Percentiles rank a stretch among this genome's conserved stretches.
phyloP scores from a whole-genome alignment of 768 basidiomycete species.

The Lentinula detonsa region DNA sequence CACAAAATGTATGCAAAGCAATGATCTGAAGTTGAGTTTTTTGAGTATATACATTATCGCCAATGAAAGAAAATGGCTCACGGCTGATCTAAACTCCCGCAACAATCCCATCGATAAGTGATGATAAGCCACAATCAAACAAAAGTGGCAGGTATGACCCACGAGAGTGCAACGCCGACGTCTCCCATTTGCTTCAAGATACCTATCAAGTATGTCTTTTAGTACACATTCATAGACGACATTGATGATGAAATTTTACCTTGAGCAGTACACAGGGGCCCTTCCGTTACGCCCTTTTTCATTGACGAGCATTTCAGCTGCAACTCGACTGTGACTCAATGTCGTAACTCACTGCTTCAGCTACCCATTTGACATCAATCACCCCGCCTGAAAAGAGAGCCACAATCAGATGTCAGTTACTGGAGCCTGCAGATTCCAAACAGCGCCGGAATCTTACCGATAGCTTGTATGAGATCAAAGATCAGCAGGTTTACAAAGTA shows the following conservation, averaged over 20 bases:
- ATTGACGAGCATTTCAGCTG: background rate
- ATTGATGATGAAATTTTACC: slow-evolving; percentile 14
- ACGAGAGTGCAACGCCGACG: slow-evolving; percentile 34
- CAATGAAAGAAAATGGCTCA: background rate
- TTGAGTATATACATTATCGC: background rate
- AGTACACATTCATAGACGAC: background rate
- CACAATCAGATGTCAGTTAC: background rate
- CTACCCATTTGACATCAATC: slow-evolving; percentile 28
- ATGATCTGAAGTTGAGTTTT: slow-evolving; percentile 17
- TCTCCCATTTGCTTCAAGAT: slow-evolving; percentile 33
- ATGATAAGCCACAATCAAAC: background rate
- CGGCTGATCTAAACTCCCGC: background rate
- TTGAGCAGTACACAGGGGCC: slow-evolving; percentile 26
- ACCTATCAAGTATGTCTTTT: slow-evolving; percentile 14
- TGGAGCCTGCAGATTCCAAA: too few relatives aligned
- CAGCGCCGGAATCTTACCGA: slow-evolving; percentile 16
- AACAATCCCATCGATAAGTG: background rate
- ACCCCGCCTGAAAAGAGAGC: slow-evolving; percentile 24
- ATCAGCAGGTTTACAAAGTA: slow-evolving; percentile 26
- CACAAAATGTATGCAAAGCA: slow-evolving; percentile 32
- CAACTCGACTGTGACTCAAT: background rate
- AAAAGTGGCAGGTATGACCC: slow-evolving; percentile 7
- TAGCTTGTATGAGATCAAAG: slow-evolving; percentile 25
- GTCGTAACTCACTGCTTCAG: slow-evolving; percentile 20
- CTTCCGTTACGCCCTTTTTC: slow-evolving; percentile 24